Base-by-base conservation (phyloP, 1,139 yeast genomes). In the Yamadazyma membranifaciens region DNA sequence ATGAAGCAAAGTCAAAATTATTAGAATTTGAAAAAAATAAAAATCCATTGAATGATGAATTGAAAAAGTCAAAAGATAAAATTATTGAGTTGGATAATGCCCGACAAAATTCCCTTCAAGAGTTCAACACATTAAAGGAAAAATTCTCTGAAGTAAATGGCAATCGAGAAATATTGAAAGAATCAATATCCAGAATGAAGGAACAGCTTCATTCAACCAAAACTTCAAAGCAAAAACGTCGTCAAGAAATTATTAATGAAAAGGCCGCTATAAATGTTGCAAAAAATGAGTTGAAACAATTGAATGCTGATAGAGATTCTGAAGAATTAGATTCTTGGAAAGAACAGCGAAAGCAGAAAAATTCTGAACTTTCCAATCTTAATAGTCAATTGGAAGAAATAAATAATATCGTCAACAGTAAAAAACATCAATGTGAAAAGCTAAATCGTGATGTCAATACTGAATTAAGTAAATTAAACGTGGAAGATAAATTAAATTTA, bases 401-500 rank as follows among this genome's bases (percentile, higher is more conserved):
- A 31, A 10, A 27, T 10, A 13, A 11, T 13, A 5, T 29, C 6
- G 3, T 42, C 2, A 31, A 12, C 11, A 16, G 24, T 6, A 43
- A 52, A 10, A 51, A 54, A 20, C 52, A 56, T 10, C 41, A 55
- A 2, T 48, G 51, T 9, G 40, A 45, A 7, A 45, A 47, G 6
- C 54, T 56, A 33, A 47, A 47, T 22, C 54, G 50, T 11, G 54
- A 52, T 28, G 50, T 57, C 11, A 59, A 59, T 39, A 49, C 53
- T 31, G 44, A 46, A 24, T 65, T 63, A 11, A 51, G 68, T 9
- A 39, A 66, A 33, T 54, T 80, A 31, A 63, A 60, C 25, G 65
- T 78, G 11, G 71, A 67, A n/a, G 89, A 83, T 54, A 73, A 73
- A 50, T 55, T 82, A 1, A 67, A 65, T 28, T 54, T 77, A 3